A percentile compares a stretch with the other conserved stretches of the same genome.
phyloP scores from a whole-genome alignment of 495 filamentous ascomycete genomes.

The Penicillium fimorum region DNA sequence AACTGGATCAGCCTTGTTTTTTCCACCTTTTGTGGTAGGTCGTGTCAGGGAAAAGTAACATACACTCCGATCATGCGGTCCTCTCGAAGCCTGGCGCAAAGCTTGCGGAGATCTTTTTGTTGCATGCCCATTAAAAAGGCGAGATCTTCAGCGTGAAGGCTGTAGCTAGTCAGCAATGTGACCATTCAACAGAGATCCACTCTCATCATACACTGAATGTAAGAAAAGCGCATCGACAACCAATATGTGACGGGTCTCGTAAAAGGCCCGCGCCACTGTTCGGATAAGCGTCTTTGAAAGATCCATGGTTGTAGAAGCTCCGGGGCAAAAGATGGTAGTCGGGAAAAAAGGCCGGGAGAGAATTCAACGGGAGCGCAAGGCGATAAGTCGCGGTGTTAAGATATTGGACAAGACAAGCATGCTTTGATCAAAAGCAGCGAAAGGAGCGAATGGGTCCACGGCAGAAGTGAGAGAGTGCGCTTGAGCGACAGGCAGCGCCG shows the following conservation, averaged over 20 bases:
- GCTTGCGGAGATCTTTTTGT: conserved; percentile 82
- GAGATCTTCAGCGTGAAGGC: conserved; percentile 82
- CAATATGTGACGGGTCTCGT: conserved; percentile 82
- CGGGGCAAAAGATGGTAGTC: background rate
- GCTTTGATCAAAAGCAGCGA: conserved; percentile 2
- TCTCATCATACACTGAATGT: conserved; percentile 70
- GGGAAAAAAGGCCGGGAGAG: background rate
- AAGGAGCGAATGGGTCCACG: conserved; percentile 4
- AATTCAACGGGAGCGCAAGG: conserved; percentile 13
- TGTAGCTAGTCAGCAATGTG: conserved; percentile 28
- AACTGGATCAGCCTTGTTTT: conserved; percentile 8
- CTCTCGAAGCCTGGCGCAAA: conserved; percentile 78
- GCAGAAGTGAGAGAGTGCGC: background rate
- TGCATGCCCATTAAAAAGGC: conserved; percentile 82
- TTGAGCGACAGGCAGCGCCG: conserved; percentile 8
- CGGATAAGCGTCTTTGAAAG: conserved; percentile 84
- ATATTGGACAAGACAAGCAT: conserved; percentile 11
- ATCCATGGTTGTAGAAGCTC: conserved; percentile 57
- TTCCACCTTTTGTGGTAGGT: background rate
- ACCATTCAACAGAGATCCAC: conserved; percentile 6
- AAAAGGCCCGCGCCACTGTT: conserved; percentile 87
- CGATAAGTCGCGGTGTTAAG: conserved; percentile 18
- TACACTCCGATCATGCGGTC: conserved; percentile 83
- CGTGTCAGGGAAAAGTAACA: conserved; percentile 10
- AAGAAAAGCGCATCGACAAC: conserved; percentile 89